These are phyloP conservation scores for Penicillium herquei DNA, from an alignment of 495 filamentous ascomycete genomes.

Conservation along the genomic window DNA sequence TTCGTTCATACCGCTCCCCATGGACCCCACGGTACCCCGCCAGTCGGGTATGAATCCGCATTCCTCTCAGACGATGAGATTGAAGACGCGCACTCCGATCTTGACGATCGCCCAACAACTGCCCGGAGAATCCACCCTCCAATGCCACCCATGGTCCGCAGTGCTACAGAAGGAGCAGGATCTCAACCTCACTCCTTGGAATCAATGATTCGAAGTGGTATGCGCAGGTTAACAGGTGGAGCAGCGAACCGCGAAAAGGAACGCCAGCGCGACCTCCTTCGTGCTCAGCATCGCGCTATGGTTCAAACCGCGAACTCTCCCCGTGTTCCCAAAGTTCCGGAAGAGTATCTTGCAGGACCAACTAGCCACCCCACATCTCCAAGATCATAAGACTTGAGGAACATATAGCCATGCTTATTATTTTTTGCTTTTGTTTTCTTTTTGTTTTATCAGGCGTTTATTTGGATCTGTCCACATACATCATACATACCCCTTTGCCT, in stretches of 20 bases:
- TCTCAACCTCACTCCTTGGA: slow-evolving; percentile 66
- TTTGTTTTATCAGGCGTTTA: slow-evolving; percentile 23
- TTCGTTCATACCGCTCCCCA: slow-evolving; percentile 37
- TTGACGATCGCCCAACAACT: slow-evolving; percentile 47
- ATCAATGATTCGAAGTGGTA: slow-evolving; percentile 63
- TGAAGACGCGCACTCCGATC: slow-evolving; percentile 48
- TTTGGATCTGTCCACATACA: slow-evolving; percentile 7
- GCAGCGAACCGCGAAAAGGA: slow-evolving; percentile 58
- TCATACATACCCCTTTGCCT: slow-evolving; percentile 16
- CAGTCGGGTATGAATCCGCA: slow-evolving; percentile 39
- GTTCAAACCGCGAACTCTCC: slow-evolving; percentile 48
- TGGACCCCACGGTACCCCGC: slow-evolving; percentile 25
- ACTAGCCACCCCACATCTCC: slow-evolving; percentile 43
- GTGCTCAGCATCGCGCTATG: slow-evolving; percentile 49
- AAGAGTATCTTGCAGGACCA: slow-evolving; percentile 47
- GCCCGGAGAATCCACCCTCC: slow-evolving; percentile 49
- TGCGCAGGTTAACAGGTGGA: slow-evolving; percentile 67
- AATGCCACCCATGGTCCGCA: slow-evolving; percentile 42
- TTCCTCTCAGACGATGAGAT: slow-evolving; percentile 59
- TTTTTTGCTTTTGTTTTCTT: slow-evolving; percentile 1
- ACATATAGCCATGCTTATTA: background rate
- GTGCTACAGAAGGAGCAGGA: slow-evolving; percentile 39
- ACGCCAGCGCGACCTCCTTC: slow-evolving; percentile 56
- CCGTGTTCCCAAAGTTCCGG: slow-evolving; percentile 64
- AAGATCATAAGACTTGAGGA: slow-evolving; percentile 14